phyloP scores from a whole-genome alignment of 1,139 yeast species.

The Nadsonia starkeyi-henricii region DNA sequence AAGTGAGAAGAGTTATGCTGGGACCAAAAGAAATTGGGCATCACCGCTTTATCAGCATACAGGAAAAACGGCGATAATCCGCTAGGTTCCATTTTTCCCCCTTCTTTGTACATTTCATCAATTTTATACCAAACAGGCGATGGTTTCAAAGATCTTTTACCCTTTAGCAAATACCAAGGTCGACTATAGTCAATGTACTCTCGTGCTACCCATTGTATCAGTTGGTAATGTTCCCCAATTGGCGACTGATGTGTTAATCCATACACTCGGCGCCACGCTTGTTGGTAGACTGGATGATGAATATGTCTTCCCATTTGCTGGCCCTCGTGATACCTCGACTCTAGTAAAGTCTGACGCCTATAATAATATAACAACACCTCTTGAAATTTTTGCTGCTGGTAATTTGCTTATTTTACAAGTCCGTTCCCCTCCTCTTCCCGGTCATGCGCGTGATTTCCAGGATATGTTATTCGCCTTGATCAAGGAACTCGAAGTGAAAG shows the following conservation, averaged over 20 bases:
- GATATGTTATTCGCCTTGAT: constrained; percentile 43
- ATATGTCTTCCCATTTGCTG: constrained; percentile 67
- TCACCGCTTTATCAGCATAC: not conserved
- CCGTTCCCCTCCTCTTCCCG: constrained; percentile 71
- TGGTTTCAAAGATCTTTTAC: not conserved
- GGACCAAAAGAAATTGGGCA: not conserved
- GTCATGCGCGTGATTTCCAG: constrained; percentile 39
- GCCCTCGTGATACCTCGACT: constrained; percentile 44
- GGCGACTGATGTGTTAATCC: constrained; percentile 57
- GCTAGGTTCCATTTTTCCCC: not conserved
- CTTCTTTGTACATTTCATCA: not conserved
- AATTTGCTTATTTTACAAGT: constrained; percentile 56
- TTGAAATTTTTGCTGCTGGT: constrained; percentile 21
- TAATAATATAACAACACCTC: constrained; percentile 23
- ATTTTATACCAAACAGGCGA: no score
- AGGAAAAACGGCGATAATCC: not conserved
- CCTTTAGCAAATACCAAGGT: constrained; percentile 1
- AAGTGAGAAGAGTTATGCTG: not conserved
- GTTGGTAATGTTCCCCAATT: constrained; percentile 87
- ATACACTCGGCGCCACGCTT: constrained; percentile 39
- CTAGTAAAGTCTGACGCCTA: not conserved
- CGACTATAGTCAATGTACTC: constrained; percentile 9
- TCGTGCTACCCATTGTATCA: constrained; percentile 67
- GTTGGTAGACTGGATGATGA: constrained; percentile 44
- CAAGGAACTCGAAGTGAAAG: constrained; percentile 26